A percentile compares a stretch with the other conserved stretches of the same genome.
phyloP scores from a whole-genome alignment of 169 alveolate genomes.

The Plasmodium knowlesi region DNA sequence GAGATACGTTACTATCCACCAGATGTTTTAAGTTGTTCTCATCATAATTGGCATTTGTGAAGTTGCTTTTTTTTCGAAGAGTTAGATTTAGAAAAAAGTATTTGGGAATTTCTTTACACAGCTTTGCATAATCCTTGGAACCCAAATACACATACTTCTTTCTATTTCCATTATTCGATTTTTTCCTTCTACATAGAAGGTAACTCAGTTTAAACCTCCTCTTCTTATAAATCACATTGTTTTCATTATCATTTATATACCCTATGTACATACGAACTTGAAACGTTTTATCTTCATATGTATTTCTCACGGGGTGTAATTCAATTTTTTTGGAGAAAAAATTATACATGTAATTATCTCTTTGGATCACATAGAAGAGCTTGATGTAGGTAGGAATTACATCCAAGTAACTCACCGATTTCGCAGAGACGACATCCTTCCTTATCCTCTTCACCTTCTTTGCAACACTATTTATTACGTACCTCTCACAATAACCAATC shows the following conservation, averaged over 20 bases:
- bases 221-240: constrained; percentile 44
- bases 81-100: constrained; percentile 28
- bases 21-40: constrained; percentile 45
- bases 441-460: constrained; percentile 38
- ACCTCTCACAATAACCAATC: constrained; percentile 40
- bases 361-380: constrained; percentile 1
- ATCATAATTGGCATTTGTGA: background rate
- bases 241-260: constrained; percentile 37
- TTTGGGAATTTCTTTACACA: constrained; percentile 38
- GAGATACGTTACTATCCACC: constrained; percentile 45
- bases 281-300: background rate
- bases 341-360: constrained; percentile 30
- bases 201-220: constrained; percentile 24
- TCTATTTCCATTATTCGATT: background rate
- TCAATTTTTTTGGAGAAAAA: constrained; percentile 45
- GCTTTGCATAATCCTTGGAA: constrained; percentile 10
- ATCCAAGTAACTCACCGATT: constrained; percentile 29
- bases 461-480: constrained; percentile 4
- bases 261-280: constrained; percentile 28
- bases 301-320: constrained; percentile 2
- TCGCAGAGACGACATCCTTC: constrained; percentile 10
- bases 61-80: constrained; percentile 11
- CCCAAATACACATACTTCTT: constrained; percentile 25
- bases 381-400: constrained; percentile 21
- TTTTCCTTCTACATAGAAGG: constrained; percentile 7